Evolutionary conservation across 495 filamentous ascomycete species (phyloP), one percentile per base, ranked within the genome.

Genomic region (Pyronema domesticum): DNA sequence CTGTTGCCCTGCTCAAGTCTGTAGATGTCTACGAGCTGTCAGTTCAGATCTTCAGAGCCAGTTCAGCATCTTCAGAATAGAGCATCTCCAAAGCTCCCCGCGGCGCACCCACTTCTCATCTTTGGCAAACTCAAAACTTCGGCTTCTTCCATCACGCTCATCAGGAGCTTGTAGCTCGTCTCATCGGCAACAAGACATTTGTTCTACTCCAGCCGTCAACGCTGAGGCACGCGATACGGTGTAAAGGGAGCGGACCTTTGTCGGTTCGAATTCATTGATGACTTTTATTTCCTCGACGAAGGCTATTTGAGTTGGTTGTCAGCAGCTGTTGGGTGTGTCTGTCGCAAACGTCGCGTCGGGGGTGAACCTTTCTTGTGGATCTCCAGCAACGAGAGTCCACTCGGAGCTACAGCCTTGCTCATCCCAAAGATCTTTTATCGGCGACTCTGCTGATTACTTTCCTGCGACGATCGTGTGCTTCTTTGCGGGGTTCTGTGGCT

Each of bases 101-200:
- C 60, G 43, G 51, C 53, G 36, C 18, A 45, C 81, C 67, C 76
- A 96, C 89, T 93, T 53, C 89, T 87, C 65, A 98, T 83, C 42
- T 54, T 53, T 93, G 23, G 23, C 67, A 87, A 75, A 66, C 91
- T 89, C 66, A 98, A 81, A 53, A 98, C 89, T 66, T 94, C 85
- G 74, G 95, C 88, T 69, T 94, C 84, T 58, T 85, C 88, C 62
- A 88, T 78, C 19, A 85, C 83, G 74, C 83, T 86, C 67, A 91
- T 81, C 58, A 96, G 74, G 58, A 98, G 71, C 64, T 80, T 83
- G 65, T 79, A 80, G 66, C 83, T 85, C 17, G 69, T 71, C 57
- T 82, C 80, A 70, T 98, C 91, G 60, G 93, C 69, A 34, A 98
- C 82, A 62, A 96, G 70, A 60, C 95, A 82, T 75, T 94, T 95